Evolutionary conservation across 371 early-diverging fungal genomes (phyloP), one percentile per base, ranked within the genome.

Genomic region (Rhizopus arrhizus): DNA sequence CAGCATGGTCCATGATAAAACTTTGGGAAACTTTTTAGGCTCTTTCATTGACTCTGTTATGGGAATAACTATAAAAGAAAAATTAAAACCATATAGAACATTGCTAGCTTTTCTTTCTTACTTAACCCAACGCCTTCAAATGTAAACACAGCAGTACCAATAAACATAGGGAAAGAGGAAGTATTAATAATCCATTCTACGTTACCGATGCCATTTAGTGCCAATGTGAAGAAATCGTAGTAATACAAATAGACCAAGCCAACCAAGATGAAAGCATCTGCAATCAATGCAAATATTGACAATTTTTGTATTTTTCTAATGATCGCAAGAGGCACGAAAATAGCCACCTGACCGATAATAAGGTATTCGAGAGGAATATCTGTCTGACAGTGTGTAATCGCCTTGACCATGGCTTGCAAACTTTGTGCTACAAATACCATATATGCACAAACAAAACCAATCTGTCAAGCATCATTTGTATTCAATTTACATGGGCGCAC

Each of bases 61-160:
- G 5, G 89, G 87, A 61, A 87, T 86, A 22, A 89, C 75, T 72
- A 48, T 22, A 58, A 10, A 35, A 40, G 42, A 50, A 2, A 31
- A 13, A 9, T 22, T 10, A 45, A 7, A 32, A 42, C 40, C 31
- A 46, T 41, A 15, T 32, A 34, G 3, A 13, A 6, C 35, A 34
- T 13, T 9, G 6, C 32, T 48, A 33, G 9, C 38, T 16, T 55
- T 22, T 50, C 48, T 15, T 32, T n/a, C 74, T 60, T 75, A 78
- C 80, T 83, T 38, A 93, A 67, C 49, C 95, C 92, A 68, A 93
- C 90, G 34, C 95, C 95, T 75, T 95, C 95, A 61, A 89, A 95
- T 0, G 94, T 90, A 70, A 91, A 95, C 35, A 93, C 88, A 53
- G 93, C 91, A 12, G 94, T 94, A 42, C 95, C 95, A 56, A 95